Conservation (phyloP, 148 eudicot genomes). For the Cornus kousa region DNA sequence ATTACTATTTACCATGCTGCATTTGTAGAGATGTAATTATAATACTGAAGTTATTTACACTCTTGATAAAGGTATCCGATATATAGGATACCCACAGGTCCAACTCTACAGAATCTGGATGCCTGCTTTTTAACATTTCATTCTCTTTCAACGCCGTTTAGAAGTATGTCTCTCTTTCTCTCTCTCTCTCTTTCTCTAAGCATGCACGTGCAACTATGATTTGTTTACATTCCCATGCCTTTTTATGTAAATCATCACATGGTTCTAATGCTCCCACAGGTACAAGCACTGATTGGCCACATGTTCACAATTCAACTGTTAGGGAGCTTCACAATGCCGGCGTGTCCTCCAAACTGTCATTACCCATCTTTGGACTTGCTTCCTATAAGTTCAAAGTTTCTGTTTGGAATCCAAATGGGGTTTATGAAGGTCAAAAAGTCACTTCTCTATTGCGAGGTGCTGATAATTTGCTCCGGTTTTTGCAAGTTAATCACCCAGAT, state of each 20-base stretch:
- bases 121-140: conserved; percentile 94
- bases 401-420: conserved; percentile 61
- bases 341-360: conserved; percentile 45
- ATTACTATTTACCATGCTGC: not conserved
- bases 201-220: no score
- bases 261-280: conserved; percentile 31
- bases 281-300: conserved; percentile 40
- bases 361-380: conserved; percentile 83
- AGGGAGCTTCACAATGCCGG: conserved; percentile 37
- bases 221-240: not conserved
- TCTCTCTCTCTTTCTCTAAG: not conserved
- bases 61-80: conserved; percentile 73
- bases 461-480: conserved; percentile 68
- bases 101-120: conserved; percentile 87
- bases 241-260: not conserved
- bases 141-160: conserved; percentile 62
- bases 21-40: not conserved
- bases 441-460: conserved; percentile 58
- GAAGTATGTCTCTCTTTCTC: conserved; percentile 39
- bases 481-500: conserved; percentile 82
- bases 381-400: conserved; percentile 71
- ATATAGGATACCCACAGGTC: conserved; percentile 90
- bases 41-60: conserved; percentile 10
- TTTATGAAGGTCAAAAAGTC: conserved; percentile 39
- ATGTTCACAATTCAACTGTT: conserved; percentile 32